Base-by-base conservation (phyloP, 345 rosid species). In the Rhizophora apiculata region DNA sequence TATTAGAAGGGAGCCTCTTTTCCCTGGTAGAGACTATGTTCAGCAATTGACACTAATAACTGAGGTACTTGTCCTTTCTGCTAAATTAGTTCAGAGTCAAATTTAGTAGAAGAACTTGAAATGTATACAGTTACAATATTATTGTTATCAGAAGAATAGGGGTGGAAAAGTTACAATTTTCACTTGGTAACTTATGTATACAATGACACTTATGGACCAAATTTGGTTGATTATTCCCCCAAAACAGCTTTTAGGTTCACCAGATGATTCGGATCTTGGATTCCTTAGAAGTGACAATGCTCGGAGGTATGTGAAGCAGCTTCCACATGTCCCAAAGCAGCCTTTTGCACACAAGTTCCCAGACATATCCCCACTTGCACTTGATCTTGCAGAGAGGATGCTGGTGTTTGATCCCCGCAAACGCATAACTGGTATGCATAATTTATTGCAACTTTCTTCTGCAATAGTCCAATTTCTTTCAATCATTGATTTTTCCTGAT, bases 381-480 rank as follows among this genome's bases (percentile, higher is more conserved):
- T 90, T 51, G 96, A 93, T 81, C 96, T 93, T 66, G 93, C 89
- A 5, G 88, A 88, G 76, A 87, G 77, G 82, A 90, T 93, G 96
- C 87, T 93, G 21, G 88, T 88, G 32, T 90, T 93, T 22, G 90
- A 90, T 80, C 98, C 96, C 4, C 74, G 81, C 76, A 90, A 93
- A 74, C 96, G 98, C 63, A 90, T 93, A 64, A 85, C 96, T 48
- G 87, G 96, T 90, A 74, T 26, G 51, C 61, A 34, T 52, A n/a
- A 37, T 29, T 51, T 31, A 11, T 51, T n/a, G 16, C 55, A 20
- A 34, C 36, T 34, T 53, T 56, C 62, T 26, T 57, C 62, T 21
- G 60, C 60, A 22, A 22, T 64, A 6, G 7, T 30, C 51, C 63
- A 19, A 34, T 63, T 68, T 13, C 49, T 13, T 13, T 43, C 4